Conservation (phyloP, 148 eudicot genomes). For the Camellia granthamiana region DNA sequence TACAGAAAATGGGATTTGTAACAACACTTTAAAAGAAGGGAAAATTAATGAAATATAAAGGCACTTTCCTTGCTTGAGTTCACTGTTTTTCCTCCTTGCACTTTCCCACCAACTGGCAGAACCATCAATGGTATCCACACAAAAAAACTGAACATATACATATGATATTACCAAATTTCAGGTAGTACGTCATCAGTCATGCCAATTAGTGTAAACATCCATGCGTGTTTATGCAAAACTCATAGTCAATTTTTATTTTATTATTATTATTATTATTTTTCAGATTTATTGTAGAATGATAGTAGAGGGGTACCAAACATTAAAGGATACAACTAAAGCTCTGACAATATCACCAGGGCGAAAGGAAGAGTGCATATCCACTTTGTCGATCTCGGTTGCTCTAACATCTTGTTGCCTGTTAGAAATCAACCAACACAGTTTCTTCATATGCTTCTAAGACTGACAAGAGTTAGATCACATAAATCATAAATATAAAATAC, state of each 20-base stretch:
- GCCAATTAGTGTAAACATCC: not conserved
- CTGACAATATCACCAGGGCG: constrained; percentile 88
- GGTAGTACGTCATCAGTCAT: not conserved
- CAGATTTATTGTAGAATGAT: not conserved
- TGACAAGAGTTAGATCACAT: not conserved
- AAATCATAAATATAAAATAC: not conserved
- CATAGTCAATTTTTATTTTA: not conserved
- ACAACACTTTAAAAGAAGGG: not conserved
- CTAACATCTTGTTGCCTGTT: constrained; percentile 98
- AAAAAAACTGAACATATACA: not conserved
- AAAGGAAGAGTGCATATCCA: constrained; percentile 86
- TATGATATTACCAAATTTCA: not conserved
- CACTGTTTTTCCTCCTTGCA: not conserved
- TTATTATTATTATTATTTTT: not conserved
- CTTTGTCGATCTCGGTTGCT: constrained; percentile 98
- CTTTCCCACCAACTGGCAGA: not conserved
- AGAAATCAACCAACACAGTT: not conserved
- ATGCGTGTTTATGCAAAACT: constrained; percentile 8
- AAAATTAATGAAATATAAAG: not conserved
- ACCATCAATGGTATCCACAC: not conserved
- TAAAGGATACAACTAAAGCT: constrained; percentile 90
- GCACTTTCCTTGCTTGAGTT: not conserved
- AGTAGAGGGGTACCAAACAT: constrained; percentile 4
- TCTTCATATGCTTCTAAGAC: not conserved
- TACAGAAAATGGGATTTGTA: not conserved